A percentile compares a stretch with the other conserved stretches of the same genome.
These are phyloP conservation scores for Cephalotrichum gorgonifer DNA, from an alignment of 2,329 filamentous ascomycete species.

Conservation along the genomic window DNA sequence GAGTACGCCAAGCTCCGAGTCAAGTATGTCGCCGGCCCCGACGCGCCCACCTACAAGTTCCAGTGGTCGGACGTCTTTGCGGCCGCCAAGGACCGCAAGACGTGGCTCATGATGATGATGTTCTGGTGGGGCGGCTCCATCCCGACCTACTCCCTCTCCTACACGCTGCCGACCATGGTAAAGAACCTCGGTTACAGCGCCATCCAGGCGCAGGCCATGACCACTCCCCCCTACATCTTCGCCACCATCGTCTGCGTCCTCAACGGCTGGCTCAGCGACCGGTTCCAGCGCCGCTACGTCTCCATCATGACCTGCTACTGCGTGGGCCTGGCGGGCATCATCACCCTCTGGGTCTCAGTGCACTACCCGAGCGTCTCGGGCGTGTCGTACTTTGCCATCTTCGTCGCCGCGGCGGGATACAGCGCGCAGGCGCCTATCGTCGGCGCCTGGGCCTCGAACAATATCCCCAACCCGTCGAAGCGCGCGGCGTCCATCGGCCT, in stretches of 20 bases:
- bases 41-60: slow-evolving; percentile 42
- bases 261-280: slow-evolving; percentile 56
- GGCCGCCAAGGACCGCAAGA: slow-evolving; percentile 68
- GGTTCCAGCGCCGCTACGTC: slow-evolving; percentile 50
- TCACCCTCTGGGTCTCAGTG: slow-evolving; percentile 36
- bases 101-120: slow-evolving; percentile 36
- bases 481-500: slow-evolving; percentile 9
- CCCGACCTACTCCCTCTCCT: slow-evolving; percentile 40
- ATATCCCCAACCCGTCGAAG: slow-evolving; percentile 9
- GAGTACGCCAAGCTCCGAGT: slow-evolving; percentile 39
- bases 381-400: too few relatives aligned
- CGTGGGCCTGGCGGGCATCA: slow-evolving; percentile 55
- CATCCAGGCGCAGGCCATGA: slow-evolving; percentile 42
- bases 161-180: slow-evolving; percentile 50
- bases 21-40: slow-evolving; percentile 37
- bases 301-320: slow-evolving; percentile 54
- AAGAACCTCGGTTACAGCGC: slow-evolving; percentile 17
- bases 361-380: too few relatives aligned
- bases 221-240: slow-evolving; percentile 47
- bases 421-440: neutral
- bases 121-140: slow-evolving; percentile 34
- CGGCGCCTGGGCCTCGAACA: slow-evolving; percentile 9
- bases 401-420: too few relatives aligned
- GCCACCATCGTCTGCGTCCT: slow-evolving; percentile 52
- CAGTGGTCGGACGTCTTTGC: slow-evolving; percentile 60